Base-by-base conservation (phyloP, 192 early-diverging fungal species). In the Entomortierella chlamydospora region DNA sequence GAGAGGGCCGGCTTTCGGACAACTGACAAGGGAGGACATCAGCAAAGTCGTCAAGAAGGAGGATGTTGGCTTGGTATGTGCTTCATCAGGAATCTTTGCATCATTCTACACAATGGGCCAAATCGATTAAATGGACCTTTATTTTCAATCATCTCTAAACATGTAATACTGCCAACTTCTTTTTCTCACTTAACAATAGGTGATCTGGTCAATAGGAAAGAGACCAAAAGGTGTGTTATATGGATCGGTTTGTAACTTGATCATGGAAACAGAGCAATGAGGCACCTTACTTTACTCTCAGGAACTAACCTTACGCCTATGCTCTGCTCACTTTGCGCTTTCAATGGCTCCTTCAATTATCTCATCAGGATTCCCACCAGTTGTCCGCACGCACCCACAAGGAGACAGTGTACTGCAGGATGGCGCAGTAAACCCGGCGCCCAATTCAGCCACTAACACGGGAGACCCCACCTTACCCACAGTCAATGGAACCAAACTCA, bases 21-120 rank as follows among this genome's bases (percentile, higher is more conserved):
- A 85, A 60, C 74, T 88, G 25, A 68, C 72, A 52, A 71, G 86
- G 50, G 84, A 88, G 51, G 86, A 84, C 51, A 88, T 88, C 54
- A 85, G 85, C 52, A 81, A 61, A 43, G 81, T 84, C 45, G 63
- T 88, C 67, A 78, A 43, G 22, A 72, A 72, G 54, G 74, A 80
- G 7, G 80, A 78, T 57, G 74, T 71, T n/a, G 67, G 76, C 49
- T 61, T 61, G 72, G 86, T 87, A 87, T 41, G 70, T 70, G 45
- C 34, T 26, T 28, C 23, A 29, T 30, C 62, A 10, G 41, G 30
- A 23, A 45, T 22, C 13, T 23, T 8, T 5, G 5, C 22, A 54
- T 8, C 25, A 26, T 20, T 15, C 17, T 8, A 25, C 43, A 30
- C 13, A 68, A 3, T 70, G 34, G 61, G 50, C 25, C 61, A 31